phyloP scores from a whole-genome alignment of 2,329 filamentous ascomycete genomes.

The Trichoderma sp. region DNA sequence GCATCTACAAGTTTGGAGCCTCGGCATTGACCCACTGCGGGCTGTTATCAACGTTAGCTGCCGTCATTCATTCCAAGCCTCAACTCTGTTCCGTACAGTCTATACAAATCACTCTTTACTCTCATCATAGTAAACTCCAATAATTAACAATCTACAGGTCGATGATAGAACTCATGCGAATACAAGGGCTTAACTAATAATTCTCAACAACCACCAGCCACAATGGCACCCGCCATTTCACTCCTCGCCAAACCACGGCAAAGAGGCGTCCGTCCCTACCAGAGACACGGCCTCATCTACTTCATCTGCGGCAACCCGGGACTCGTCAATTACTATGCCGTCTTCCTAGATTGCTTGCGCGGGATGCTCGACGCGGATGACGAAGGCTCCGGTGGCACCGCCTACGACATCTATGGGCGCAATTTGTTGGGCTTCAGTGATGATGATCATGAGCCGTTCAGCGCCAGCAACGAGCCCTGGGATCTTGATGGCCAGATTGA shows the following conservation, averaged over 20 bases:
- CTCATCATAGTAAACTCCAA: background rate
- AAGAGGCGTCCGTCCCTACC: constrained; percentile 11
- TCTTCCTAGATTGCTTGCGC: constrained; percentile 61
- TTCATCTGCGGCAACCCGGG: constrained; percentile 77
- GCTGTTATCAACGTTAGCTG: background rate
- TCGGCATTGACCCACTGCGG: background rate
- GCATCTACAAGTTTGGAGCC: background rate
- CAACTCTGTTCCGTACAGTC: background rate
- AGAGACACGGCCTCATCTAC: constrained; percentile 55
- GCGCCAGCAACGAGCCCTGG: constrained; percentile 42
- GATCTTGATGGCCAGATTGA: constrained; percentile 54
- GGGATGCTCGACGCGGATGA: constrained; percentile 46
- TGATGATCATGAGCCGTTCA: constrained; percentile 48
- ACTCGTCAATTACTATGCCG: constrained; percentile 67
- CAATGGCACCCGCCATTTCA: constrained; percentile 28
- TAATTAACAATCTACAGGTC: background rate
- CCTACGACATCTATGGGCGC: constrained; percentile 56
- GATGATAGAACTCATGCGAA: background rate
- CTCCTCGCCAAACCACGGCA: constrained; percentile 29
- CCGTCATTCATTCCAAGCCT: background rate
- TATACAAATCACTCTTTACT: background rate
- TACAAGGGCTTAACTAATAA: background rate
- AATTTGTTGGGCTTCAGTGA: constrained; percentile 59
- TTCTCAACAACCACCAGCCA: background rate
- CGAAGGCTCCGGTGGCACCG: constrained; percentile 23